A percentile compares a stretch with the other conserved stretches of the same genome.
These are phyloP conservation scores for Triangularia setosa DNA, from an alignment of 2,329 filamentous ascomycete genomes.

Conservation along the genomic window DNA sequence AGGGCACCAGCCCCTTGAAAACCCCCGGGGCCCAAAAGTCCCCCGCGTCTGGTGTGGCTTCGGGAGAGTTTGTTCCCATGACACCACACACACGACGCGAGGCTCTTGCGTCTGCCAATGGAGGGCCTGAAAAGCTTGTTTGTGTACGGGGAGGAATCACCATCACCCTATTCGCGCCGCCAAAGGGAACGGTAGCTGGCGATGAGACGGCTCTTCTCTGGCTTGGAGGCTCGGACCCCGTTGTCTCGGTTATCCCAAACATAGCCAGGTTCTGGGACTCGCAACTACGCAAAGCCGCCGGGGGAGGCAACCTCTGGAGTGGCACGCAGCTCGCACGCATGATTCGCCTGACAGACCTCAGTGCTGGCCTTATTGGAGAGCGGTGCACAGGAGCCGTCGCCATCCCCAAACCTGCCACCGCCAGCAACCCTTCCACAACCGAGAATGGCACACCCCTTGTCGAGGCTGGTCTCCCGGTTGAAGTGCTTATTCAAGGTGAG, in stretches of 20 bases:
- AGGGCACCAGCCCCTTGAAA: constrained; percentile 56
- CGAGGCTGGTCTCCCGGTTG: constrained; percentile 44
- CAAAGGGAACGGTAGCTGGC: constrained; percentile 38
- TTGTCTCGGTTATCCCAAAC: constrained; percentile 52
- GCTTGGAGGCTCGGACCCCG: constrained; percentile 52
- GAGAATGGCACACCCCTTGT: constrained; percentile 10
- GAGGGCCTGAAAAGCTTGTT: constrained; percentile 48
- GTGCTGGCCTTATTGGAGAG: constrained; percentile 53
- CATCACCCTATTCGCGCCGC: constrained; percentile 40
- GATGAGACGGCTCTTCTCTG: constrained; percentile 56
- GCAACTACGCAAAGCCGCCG: constrained; percentile 48
- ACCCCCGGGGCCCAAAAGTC: constrained; percentile 38
- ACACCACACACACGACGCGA: constrained; percentile 58
- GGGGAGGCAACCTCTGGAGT: constrained; percentile 53
- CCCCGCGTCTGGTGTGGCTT: constrained; percentile 31
- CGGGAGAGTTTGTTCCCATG: constrained; percentile 58
- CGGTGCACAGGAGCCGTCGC: constrained; percentile 50
- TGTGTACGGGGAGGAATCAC: constrained; percentile 51
- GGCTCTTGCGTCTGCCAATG: constrained; percentile 42
- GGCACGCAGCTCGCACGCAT: constrained; percentile 53
- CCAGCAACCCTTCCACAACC: constrained; percentile 9
- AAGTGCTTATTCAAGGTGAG: constrained; percentile 54
- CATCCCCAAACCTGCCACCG: constrained; percentile 30
- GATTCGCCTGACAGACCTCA: constrained; percentile 51
- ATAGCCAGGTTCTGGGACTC: constrained; percentile 58